Evolutionary conservation across 1,284 basidiomycete genomes (phyloP).

Genomic region (Spongiforma sp.): DNA sequence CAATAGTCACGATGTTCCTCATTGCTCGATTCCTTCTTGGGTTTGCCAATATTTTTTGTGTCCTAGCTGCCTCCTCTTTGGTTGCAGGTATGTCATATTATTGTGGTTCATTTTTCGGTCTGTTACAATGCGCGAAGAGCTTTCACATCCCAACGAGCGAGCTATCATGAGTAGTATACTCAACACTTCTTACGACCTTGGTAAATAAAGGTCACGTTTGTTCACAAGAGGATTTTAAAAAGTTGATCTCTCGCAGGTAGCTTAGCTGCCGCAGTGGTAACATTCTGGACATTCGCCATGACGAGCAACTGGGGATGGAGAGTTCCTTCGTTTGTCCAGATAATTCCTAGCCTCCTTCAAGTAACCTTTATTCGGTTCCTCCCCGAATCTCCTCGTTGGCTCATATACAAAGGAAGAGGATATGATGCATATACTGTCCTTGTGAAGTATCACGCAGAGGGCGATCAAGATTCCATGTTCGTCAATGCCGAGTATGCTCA

Average conservation of each 20-base stretch:
- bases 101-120: too few relatives aligned
- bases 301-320: neutral
- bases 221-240: neutral
- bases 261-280: neutral
- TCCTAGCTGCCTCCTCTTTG: neutral
- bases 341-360: neutral
- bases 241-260: neutral
- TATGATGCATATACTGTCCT: conserved; percentile 40
- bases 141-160: conserved; percentile 1
- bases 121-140: neutral
- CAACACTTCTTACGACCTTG: neutral
- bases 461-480: conserved; percentile 16
- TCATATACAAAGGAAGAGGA: conserved; percentile 54
- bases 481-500: conserved; percentile 40
- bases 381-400: conserved; percentile 67
- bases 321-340: neutral
- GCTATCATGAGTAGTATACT: neutral
- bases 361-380: conserved; percentile 27
- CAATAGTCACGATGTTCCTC: neutral
- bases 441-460: conserved; percentile 23
- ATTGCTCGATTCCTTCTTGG: neutral
- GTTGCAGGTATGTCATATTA: neutral
- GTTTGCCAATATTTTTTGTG: neutral
- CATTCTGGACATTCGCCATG: neutral
- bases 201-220: neutral